Evolutionary conservation across 192 early-diverging fungal species (phyloP), one percentile per base, ranked within the genome.

Genomic region (Coemansia sp.): DNA sequence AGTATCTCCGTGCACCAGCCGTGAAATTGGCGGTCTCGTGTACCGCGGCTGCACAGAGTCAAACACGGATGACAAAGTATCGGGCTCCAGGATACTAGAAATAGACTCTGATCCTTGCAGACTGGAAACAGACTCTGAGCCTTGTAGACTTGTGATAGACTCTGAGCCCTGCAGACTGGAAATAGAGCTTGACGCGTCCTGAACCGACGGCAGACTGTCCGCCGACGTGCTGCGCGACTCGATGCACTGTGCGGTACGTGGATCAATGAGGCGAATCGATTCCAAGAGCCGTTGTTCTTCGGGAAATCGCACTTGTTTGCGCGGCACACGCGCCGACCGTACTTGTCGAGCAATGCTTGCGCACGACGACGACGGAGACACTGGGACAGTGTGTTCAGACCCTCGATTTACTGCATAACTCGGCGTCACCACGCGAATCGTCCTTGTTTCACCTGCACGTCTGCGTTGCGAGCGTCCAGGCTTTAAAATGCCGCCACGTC

Each of bases 301-400:
- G 0, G 78, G 78, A 28, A 81, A 81, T 50, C 72, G 60, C 38
- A 81, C 78, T 1, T 56, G 48, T 58, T 81, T 81, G 34, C 66
- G 53, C 1, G 66, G 28, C 1, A 54, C 53, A 5, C 50, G 9
- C 0, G 60, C 37, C 12, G 63, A 56, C 40, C 64, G 38, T 14
- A 36, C 36, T 20, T 54, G 62, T 1, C 62, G 59, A 0, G 51
- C 38, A 11, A 53, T 15, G 22, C 51, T 53, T 2, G 21, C 21
- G 51, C 22, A 19, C 19, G 50, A 51, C 20, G 50, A 51, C 21
- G 15, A 26, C 47, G 31, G 20, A 1, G 44, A 40, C 10, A 23
- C 23, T 0, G 65, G 37, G 9, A 5, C 59, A 14, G 51, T n/a
- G 44, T 49, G 2, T n/a, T 60, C 31, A 36, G 2, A 11, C 14